These are phyloP conservation scores for Rhododendron vialii DNA, from an alignment of 148 eudicot genomes.

Conservation along the genomic window DNA sequence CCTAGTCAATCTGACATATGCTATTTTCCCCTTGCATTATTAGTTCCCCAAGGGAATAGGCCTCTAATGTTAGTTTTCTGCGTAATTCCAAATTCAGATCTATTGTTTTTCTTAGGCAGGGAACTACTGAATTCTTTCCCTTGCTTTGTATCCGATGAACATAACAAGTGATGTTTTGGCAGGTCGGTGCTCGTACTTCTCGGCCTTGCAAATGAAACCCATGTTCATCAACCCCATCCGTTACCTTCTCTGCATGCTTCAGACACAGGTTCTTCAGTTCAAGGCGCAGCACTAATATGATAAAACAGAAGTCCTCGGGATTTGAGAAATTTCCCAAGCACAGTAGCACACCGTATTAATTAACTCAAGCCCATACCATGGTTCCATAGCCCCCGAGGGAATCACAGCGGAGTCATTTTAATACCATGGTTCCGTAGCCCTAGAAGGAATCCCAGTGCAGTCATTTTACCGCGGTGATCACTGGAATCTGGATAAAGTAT, in stretches of 20 bases:
- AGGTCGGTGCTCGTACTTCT: slow-evolving; percentile 61
- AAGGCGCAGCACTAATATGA: slow-evolving; percentile 45
- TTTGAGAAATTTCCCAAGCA: background rate
- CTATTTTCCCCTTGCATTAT: background rate
- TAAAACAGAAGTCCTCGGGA: background rate
- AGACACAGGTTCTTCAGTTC: slow-evolving; percentile 42
- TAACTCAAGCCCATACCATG: background rate
- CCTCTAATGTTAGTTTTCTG: background rate
- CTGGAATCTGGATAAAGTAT: background rate
- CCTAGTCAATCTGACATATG: background rate
- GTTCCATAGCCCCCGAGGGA: background rate
- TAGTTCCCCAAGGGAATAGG: background rate
- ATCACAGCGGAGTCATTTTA: background rate
- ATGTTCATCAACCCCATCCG: slow-evolving; percentile 29
- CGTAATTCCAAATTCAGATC: background rate
- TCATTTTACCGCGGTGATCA: background rate
- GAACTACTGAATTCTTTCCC: background rate
- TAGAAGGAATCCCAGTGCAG: background rate
- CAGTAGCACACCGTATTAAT: background rate
- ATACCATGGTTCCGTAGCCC: background rate
- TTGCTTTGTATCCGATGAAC: background rate
- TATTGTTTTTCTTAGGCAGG: background rate
- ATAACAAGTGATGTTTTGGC: slow-evolving; percentile 16
- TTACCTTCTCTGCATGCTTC: slow-evolving; percentile 32
- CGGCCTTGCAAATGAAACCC: slow-evolving; percentile 55